Conservation (phyloP, 164 flowering plant genomes). For the Amborella trichopoda region DNA sequence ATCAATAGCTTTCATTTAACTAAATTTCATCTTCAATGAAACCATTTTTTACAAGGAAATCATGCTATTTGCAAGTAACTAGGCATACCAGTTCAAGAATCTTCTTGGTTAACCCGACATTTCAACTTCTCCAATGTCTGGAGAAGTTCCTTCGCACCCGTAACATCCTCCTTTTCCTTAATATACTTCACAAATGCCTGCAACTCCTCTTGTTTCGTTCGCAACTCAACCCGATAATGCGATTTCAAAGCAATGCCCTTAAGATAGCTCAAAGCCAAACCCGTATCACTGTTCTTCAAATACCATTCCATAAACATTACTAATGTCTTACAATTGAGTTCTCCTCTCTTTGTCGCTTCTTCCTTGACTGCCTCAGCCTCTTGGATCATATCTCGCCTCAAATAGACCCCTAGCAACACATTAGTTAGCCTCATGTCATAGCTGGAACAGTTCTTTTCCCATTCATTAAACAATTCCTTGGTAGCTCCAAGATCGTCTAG, state of each 20-base stretch:
- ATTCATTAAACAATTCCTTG: slow-evolving; percentile 32
- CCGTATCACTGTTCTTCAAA: slow-evolving; percentile 20
- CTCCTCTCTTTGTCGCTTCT: slow-evolving; percentile 17
- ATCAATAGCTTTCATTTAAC: too few relatives aligned
- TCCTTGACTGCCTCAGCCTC: slow-evolving; percentile 39
- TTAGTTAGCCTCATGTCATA: slow-evolving; percentile 46
- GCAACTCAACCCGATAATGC: slow-evolving; percentile 28
- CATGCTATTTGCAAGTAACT: too few relatives aligned
- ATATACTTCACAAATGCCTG: slow-evolving; percentile 27
- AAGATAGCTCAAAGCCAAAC: slow-evolving; percentile 29
- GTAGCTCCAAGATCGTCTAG: slow-evolving; percentile 38
- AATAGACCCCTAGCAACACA: slow-evolving; percentile 21
- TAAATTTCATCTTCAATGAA: too few relatives aligned
- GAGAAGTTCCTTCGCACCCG: slow-evolving; percentile 45
- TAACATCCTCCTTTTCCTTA: slow-evolving; percentile 30
- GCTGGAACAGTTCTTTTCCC: slow-evolving; percentile 30
- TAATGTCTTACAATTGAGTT: slow-evolving; percentile 18
- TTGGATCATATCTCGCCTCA: slow-evolving; percentile 33
- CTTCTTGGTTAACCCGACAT: too few relatives aligned
- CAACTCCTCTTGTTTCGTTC: slow-evolving; percentile 16
- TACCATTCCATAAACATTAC: slow-evolving; percentile 36
- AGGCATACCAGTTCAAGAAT: too few relatives aligned
- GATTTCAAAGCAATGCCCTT: slow-evolving; percentile 23
- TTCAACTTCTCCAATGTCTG: slow-evolving; percentile 27
- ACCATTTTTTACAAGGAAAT: too few relatives aligned